phyloP scores from a whole-genome alignment of 495 filamentous ascomycete genomes.

The Neurospora sp. region DNA sequence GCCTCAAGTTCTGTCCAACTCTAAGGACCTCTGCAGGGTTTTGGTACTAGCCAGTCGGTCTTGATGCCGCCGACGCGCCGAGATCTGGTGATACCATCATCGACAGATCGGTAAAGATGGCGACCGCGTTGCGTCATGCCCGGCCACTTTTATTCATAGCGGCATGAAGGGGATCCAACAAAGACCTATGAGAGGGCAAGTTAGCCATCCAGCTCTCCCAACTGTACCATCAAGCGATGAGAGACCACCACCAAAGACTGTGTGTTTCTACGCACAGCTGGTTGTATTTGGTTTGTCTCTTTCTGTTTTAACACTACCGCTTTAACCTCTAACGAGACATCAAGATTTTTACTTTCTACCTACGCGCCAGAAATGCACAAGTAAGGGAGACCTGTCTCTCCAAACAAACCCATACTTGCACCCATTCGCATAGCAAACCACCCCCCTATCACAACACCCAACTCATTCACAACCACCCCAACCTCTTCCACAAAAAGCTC shows the following conservation, averaged over 20 bases:
- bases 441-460: neutral
- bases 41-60: neutral
- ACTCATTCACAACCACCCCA: conserved; percentile 27
- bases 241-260: neutral
- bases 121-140: neutral
- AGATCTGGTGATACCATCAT: neutral
- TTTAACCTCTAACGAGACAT: neutral
- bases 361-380: neutral
- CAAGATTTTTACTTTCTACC: neutral
- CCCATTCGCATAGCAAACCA: neutral
- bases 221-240: neutral
- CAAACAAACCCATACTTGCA: neutral
- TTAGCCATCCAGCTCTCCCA: neutral
- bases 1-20: neutral
- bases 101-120: neutral
- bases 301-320: neutral
- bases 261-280: neutral
- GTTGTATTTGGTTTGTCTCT: neutral
- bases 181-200: neutral
- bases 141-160: neutral
- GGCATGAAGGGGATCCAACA: neutral
- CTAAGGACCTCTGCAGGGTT: neutral
- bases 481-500: conserved; percentile 35
- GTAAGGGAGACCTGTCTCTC: neutral
- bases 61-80: neutral